phyloP scores from a whole-genome alignment of 2,329 filamentous ascomycete species.

The Cladosporium phlei region DNA sequence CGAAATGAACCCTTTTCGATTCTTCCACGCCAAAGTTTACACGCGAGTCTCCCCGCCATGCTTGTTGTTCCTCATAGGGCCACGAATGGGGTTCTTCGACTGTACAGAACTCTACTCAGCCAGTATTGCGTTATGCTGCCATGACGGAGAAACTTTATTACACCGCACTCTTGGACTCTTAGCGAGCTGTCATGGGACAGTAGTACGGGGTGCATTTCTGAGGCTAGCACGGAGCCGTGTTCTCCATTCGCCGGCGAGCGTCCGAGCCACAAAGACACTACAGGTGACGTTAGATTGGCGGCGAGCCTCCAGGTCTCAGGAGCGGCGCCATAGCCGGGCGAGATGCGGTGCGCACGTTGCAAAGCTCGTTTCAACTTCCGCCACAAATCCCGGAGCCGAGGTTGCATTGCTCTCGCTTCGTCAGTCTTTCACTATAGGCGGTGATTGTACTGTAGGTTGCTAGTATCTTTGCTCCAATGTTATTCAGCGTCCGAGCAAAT shows the following conservation, averaged over 20 bases:
- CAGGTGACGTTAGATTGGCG: too few relatives aligned
- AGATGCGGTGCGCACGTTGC: not conserved
- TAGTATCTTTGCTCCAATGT: too few relatives aligned
- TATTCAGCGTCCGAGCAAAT: too few relatives aligned
- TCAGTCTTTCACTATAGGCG: too few relatives aligned
- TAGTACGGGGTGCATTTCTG: not conserved
- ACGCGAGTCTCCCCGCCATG: not conserved
- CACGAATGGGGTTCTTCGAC: not conserved
- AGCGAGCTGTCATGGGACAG: not conserved
- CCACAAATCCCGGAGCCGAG: conserved; percentile 9
- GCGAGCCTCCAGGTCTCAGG: too few relatives aligned
- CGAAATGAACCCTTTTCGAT: not conserved
- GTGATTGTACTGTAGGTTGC: too few relatives aligned
- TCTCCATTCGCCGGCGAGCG: conserved; percentile 3
- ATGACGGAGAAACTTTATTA: conserved; percentile 11
- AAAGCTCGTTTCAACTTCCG: conserved; percentile 11
- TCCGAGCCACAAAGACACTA: not conserved
- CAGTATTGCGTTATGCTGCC: not conserved
- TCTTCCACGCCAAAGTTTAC: not conserved
- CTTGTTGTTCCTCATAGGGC: not conserved
- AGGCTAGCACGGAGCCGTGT: conserved; percentile 6
- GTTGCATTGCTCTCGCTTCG: not conserved
- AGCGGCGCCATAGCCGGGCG: not conserved
- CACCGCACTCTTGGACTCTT: not conserved
- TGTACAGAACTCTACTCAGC: not conserved